Conservation (phyloP, 257 asterid genomes). For the Lycium barbarum region DNA sequence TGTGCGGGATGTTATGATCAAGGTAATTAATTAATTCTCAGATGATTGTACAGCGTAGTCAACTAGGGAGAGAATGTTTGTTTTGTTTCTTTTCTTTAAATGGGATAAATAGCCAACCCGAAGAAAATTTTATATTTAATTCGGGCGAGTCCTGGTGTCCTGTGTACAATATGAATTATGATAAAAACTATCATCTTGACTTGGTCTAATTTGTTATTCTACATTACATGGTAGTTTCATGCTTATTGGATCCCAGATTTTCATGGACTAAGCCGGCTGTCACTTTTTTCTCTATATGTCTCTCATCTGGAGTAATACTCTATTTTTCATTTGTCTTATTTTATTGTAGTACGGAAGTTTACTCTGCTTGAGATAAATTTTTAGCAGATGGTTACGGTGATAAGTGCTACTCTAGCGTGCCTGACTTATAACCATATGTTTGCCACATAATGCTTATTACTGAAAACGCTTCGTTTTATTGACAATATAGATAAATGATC, state of each 20-base stretch:
- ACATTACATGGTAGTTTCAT: background rate
- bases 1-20: slow-evolving; percentile 78
- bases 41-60: background rate
- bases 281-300: slow-evolving; percentile 18
- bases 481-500: slow-evolving; percentile 78
- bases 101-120: background rate
- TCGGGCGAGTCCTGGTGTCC: slow-evolving; percentile 14
- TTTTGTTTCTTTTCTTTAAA: background rate
- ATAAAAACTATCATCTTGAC: background rate
- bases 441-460: slow-evolving; percentile 17
- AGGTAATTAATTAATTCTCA: slow-evolving; percentile 49
- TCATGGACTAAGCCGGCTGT: slow-evolving; percentile 15
- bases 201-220: background rate
- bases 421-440: slow-evolving; percentile 7
- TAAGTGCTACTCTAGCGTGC: background rate
- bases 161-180: slow-evolving; percentile 13
- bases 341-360: background rate
- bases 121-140: background rate
- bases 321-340: background rate
- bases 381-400: background rate
- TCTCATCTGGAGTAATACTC: slow-evolving; percentile 19
- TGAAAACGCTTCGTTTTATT: slow-evolving; percentile 13
- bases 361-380: slow-evolving; percentile 2
- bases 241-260: background rate
- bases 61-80: background rate